Evolutionary conservation across 371 early-diverging fungal species (phyloP), one percentile per base, ranked within the genome.

Genomic region (Circinella minor): DNA sequence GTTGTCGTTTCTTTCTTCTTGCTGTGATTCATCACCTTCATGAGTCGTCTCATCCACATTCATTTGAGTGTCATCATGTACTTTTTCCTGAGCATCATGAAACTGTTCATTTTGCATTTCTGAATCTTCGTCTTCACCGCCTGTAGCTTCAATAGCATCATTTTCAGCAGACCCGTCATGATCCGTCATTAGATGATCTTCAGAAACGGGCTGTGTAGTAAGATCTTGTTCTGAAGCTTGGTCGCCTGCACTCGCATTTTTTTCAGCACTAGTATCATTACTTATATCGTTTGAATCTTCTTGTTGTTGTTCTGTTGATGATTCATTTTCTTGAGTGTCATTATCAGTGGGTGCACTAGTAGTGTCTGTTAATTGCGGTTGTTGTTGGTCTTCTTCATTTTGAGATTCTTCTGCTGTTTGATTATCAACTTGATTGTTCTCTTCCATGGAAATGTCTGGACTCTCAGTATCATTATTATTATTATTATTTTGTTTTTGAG

Each of bases 51-150:
- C 57, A 57, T 57, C 27, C 6, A 8, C 57, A 57, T 57, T 57
- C 57, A 57, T 57, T 10, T 6, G 20, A 5, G 34, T 57, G 27
- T 57, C 57, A 34, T 57, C 57, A 27, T 20, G 36, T 57, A 17
- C 57, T 34, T 57, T 27, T 27, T 57, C 57, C 27, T 57, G 57
- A 34, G 57, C 57, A 57, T 57, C 57, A 57, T 57, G 57, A 34
- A 57, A 57, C 27, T 57, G 57, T 34, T 57, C 57, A 57, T 57
- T 11, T 57, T 57, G 57, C 57, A 57, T 57, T 17, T 57, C 34
- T 34, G 57, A 27, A n/a, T 57, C 57, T n/a, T 57, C 57, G 10
- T 57, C 57, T 57, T 18, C 57, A 55, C 8, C 55, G 4, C n/a
- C 8, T 10, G 18, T 8, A 55, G 7, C 10, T 57, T n/a, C 57